Evolutionary conservation across 1,284 basidiomycete species (phyloP), one percentile per base, ranked within the genome.

Genomic region (Puccinia polysora): DNA sequence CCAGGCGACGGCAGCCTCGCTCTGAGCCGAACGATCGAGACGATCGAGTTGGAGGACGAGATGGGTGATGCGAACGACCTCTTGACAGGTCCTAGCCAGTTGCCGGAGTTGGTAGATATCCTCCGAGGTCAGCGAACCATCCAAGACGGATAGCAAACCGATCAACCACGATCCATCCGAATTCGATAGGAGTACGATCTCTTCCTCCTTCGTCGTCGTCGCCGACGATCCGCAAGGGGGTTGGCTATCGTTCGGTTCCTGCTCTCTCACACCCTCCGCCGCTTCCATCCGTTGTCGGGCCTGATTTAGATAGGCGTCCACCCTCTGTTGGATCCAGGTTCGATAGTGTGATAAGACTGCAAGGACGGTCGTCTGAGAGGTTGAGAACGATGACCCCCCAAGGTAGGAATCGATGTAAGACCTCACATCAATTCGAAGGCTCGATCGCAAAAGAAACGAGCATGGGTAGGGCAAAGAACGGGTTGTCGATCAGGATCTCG

Each of bases 91-190:
- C 25, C 65, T 36, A n/a, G 65, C 65, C 8, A 68, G 50, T 36
- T 56, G 34, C 3, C 65, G 36, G 8, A 68, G 65, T 25, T 58
- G 56, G 43, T 43, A 68, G 12, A 68, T 30, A 20, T 56, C 65
- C 18, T 68, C 53, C 1, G 65, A 52, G 6, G 65, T 68, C 32
- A 68, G 30, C 18, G 47, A 25, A 23, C 23, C 25, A 47, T 68
- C 65, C 6, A 68, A 43, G 4, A 68, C 50, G 4, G 53, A 23
- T 28, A 68, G 38, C 28, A 68, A 23, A 6, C 65, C 65, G 4
- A 68, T 32, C 32, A 68, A 34, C 65, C 65, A 68, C 20, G 52
- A 25, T 40, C 53, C 65, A 68, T 68, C 53, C 8, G 34, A 53
- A 5, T 34, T 18, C 15, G 65, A 49, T 18, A 68, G 38, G 34